Conservation (phyloP, 2,329 filamentous ascomycete species). For the Trichoderma afroharzianum region DNA sequence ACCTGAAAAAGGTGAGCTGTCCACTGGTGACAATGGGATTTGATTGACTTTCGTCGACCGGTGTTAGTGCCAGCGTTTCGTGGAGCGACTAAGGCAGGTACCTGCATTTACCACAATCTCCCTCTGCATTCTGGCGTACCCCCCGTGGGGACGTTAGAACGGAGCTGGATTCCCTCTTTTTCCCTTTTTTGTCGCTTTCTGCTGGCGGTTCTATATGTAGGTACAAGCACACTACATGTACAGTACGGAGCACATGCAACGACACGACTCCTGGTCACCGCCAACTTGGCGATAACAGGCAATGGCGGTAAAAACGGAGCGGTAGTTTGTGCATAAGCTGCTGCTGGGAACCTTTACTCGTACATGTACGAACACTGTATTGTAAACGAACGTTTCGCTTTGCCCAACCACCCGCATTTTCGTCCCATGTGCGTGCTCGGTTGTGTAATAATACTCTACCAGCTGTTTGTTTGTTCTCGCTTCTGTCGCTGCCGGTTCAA, state of each 20-base stretch:
- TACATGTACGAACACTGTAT: neutral
- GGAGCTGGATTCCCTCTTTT: neutral
- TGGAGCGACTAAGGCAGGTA: constrained; percentile 11
- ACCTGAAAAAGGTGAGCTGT: neutral
- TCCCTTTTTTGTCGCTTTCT: neutral
- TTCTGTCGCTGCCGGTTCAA: neutral
- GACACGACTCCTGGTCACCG: constrained; percentile 2
- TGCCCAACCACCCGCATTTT: neutral
- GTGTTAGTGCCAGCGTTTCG: neutral
- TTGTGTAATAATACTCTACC: neutral
- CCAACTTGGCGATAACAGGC: neutral
- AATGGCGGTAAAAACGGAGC: constrained; percentile 5
- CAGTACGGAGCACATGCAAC: neutral
- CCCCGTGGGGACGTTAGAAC: constrained; percentile 13
- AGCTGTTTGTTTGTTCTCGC: neutral
- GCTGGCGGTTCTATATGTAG: neutral
- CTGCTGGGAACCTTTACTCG: neutral
- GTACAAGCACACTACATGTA: neutral
- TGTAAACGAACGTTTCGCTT: neutral
- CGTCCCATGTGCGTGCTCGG: neutral
- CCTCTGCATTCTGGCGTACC: constrained; percentile 14
- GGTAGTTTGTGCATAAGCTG: neutral
- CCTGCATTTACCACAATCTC: constrained; percentile 16
- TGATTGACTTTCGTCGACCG: neutral
- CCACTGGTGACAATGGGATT: neutral